phyloP scores from a whole-genome alignment of 768 basidiomycete species.

The Peribolospora kevripleyi region DNA sequence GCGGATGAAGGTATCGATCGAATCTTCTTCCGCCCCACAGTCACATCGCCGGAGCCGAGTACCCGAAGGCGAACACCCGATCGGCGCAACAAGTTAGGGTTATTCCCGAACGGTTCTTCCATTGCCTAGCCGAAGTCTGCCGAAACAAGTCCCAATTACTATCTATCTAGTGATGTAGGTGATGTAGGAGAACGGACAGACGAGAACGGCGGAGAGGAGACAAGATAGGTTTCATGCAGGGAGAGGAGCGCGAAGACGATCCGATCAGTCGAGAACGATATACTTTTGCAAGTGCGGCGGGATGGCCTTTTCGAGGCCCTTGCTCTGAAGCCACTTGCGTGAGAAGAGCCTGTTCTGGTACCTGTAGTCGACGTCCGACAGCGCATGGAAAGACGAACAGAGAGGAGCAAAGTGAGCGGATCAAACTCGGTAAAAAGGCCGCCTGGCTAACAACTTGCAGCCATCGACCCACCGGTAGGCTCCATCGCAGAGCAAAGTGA shows the following conservation, averaged over 20 bases:
- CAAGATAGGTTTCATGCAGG: no score
- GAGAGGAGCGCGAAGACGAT: not conserved
- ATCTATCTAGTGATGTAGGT: no score
- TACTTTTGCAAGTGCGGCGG: slow-evolving; percentile 72
- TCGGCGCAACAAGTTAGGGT: no score
- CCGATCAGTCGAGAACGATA: slow-evolving; percentile 33
- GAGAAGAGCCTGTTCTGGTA: slow-evolving; percentile 90
- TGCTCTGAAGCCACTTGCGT: slow-evolving; percentile 64
- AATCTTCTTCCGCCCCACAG: no score
- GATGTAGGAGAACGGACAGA: no score
- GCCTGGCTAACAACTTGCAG: not conserved
- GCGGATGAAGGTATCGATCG: no score
- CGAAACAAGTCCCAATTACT: no score
- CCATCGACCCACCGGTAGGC: slow-evolving; percentile 45
- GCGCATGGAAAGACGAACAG: not conserved
- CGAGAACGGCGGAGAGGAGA: no score
- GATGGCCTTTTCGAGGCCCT: slow-evolving; percentile 51
- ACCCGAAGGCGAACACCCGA: no score
- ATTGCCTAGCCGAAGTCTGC: no score
- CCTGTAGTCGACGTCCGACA: slow-evolving; percentile 9
- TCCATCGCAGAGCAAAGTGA: slow-evolving; percentile 78
- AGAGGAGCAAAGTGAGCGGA: not conserved
- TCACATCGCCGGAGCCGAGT: no score
- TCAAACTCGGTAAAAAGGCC: not conserved
- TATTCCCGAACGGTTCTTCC: no score